phyloP scores from a whole-genome alignment of 805 yeast species.

The Saccharomycopsis sp. region DNA sequence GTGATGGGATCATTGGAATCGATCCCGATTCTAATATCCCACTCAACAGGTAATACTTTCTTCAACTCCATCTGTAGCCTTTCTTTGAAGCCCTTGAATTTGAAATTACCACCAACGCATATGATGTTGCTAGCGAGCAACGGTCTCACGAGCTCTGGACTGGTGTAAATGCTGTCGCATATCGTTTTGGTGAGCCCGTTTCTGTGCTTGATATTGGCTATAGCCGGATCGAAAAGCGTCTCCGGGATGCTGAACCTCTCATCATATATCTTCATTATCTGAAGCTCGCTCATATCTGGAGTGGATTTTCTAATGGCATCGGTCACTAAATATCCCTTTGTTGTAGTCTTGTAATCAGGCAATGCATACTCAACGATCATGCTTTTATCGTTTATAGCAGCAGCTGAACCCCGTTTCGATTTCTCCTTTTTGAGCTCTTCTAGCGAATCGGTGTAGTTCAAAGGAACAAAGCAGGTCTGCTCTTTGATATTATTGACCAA shows the following conservation, averaged over 20 bases:
- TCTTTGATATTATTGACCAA: constrained; percentile 83
- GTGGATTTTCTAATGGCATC: constrained; percentile 21
- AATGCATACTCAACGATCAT: constrained; percentile 61
- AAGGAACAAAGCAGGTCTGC: constrained; percentile 58
- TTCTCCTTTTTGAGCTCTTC: constrained; percentile 28
- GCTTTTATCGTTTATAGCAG: constrained; percentile 21
- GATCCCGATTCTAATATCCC: constrained; percentile 46
- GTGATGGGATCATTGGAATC: constrained; percentile 31
- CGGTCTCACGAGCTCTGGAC: constrained; percentile 70
- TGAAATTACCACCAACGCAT: constrained; percentile 75
- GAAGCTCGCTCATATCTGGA: constrained; percentile 38
- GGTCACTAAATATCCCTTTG: constrained; percentile 58
- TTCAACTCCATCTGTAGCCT: constrained; percentile 56
- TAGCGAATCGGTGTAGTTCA: constrained; percentile 43
- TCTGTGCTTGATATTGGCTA: constrained; percentile 61
- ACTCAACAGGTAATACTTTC: constrained; percentile 61
- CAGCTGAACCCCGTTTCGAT: constrained; percentile 23
- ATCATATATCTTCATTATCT: constrained; percentile 60
- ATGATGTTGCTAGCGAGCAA: constrained; percentile 71
- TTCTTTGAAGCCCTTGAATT: constrained; percentile 55
- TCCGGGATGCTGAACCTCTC: constrained; percentile 90
- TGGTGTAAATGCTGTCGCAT: constrained; percentile 54
- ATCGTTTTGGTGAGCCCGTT: constrained; percentile 70
- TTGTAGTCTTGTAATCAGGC: constrained; percentile 79
- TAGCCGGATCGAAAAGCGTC: constrained; percentile 74